Base-by-base conservation (phyloP, 495 filamentous ascomycete genomes). In the Neurospora discreta region DNA sequence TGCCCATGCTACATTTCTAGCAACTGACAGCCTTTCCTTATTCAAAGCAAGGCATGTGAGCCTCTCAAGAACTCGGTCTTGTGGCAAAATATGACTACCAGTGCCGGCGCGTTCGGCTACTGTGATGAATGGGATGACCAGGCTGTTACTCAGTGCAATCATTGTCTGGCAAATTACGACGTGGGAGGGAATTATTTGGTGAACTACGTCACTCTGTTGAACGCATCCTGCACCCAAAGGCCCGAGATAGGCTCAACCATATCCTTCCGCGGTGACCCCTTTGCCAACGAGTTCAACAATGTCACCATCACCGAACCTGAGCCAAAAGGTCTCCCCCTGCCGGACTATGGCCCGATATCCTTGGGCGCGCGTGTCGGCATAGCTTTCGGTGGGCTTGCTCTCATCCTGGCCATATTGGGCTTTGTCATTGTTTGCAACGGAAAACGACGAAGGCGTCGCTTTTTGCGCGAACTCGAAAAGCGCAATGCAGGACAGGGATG, bases 281-380 rank as follows among this genome's bases (percentile, higher is more conserved):
- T 93, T 52, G 82, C 83, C 39, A 71, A 69, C 10, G 71, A 73
- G 38, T 78, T 80, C 1, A 65, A 65, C 52, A 65, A 65, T 33
- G 77, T 86, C 39, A 82, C 82, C 36, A 80, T 81, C 60, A 83
- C 81, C 20, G 79, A 75, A 9, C 84, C 85, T 4, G 73, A 78
- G 9, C 77, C 77, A 5, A 81, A 76, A 13, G 73, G 71, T 23
- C 39, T 78, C 18, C 76, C 75, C 0, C 46, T 72, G 8, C 43
- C 78, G 0, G 77, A 79, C 70, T 78, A 79, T 18, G 81, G 83
- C 13, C 81, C 84, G 0, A 73, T 88, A 16, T 80, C 79, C 6
- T 79, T 85, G 26, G 86, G 84, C 15, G 84, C 83, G 1, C 84
- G 86, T 46, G 83, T 86, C 10, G 86, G 86, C 72, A 84, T 88